These are phyloP conservation scores for Cryptococcus sp. DNA, from an alignment of 1,284 basidiomycete genomes.

Conservation along the genomic window DNA sequence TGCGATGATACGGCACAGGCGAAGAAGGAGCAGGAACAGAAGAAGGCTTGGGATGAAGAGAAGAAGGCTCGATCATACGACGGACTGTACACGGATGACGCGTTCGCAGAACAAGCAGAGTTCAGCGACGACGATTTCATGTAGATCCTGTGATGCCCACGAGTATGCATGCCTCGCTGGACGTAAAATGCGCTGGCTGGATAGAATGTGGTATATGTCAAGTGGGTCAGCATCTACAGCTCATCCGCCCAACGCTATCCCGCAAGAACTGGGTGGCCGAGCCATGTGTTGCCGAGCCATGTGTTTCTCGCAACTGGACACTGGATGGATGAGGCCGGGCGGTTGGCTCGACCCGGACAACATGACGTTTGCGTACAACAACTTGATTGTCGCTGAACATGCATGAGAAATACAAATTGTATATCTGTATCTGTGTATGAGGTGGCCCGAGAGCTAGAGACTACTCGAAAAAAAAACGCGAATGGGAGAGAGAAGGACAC, in stretches of 20 bases:
- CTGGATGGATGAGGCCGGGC: too few relatives aligned
- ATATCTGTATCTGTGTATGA: not conserved
- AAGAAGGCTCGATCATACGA: conserved; percentile 47
- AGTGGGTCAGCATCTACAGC: too few relatives aligned
- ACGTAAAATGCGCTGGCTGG: too few relatives aligned
- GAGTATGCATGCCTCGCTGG: not conserved
- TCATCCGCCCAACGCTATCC: too few relatives aligned
- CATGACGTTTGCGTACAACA: not conserved
- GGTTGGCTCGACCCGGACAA: not conserved
- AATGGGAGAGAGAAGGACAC: not conserved
- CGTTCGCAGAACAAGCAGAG: conserved; percentile 37
- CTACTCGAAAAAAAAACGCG: not conserved
- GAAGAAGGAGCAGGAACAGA: conserved; percentile 39
- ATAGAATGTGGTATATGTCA: too few relatives aligned
- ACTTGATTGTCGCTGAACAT: not conserved
- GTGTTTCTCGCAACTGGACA: too few relatives aligned
- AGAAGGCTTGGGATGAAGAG: conserved; percentile 46
- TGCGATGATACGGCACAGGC: conserved; percentile 1
- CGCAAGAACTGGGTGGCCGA: not conserved
- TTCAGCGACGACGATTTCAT: conserved; percentile 50
- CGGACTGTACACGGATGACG: conserved; percentile 47
- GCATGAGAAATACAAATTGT: conserved; percentile 1
- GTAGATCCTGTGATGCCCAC: conserved; percentile 17
- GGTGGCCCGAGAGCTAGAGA: too few relatives aligned
- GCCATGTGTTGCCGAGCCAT: not conserved